Base-by-base conservation (phyloP, 2,329 filamentous ascomycete genomes). In the Fusarium penzigii region DNA sequence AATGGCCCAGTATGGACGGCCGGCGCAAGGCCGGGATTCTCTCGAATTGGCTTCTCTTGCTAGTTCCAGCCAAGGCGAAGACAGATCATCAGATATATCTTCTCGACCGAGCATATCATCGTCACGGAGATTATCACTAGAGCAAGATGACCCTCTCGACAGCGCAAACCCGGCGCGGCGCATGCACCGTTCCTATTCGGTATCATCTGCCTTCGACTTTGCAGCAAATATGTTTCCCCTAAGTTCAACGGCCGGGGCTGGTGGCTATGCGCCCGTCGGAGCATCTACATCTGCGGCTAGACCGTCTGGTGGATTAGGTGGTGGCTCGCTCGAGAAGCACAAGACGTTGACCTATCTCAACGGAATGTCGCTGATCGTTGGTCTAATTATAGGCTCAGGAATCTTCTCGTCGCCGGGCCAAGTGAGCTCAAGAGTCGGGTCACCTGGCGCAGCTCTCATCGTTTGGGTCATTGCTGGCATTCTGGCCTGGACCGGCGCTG, bases 281-380 rank as follows among this genome's bases (percentile, higher is more conserved):
- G 87, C 88, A 25, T 86, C 92, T 38, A 85, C 85, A 6, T 82
- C 86, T 12, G 70, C 77, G 9, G 73, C 76, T 29, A 67, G 73
- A 12, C 66, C 69, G 9, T 57, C 66, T 10, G 79, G 79, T 46
- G 83, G 82, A 14, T 66, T 88, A 17, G 83, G 84, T n/a, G 89
- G 88, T 55, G 87, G 83, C n/a, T 91, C 88, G 39, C 74, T 97
- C 58, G 94, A 99, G 78, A 94, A 91, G 71, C 88, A 96, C 77
- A 99, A 99, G 77, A 96, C 90, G 13, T 75, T 99, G 72, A 97
- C 94, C 29, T 97, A 93, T 68, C 70, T 97, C 43, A 99, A 99
- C 71, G 94, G 94, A 1, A 73, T 99, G 52, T 95, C 91, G 20
- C 78, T 99, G 52, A 89, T 99, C 45, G 83, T 97, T 44, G 93